Conservation (phyloP, 495 filamentous ascomycete genomes). For the Friedmanniomyces endolithicus region DNA sequence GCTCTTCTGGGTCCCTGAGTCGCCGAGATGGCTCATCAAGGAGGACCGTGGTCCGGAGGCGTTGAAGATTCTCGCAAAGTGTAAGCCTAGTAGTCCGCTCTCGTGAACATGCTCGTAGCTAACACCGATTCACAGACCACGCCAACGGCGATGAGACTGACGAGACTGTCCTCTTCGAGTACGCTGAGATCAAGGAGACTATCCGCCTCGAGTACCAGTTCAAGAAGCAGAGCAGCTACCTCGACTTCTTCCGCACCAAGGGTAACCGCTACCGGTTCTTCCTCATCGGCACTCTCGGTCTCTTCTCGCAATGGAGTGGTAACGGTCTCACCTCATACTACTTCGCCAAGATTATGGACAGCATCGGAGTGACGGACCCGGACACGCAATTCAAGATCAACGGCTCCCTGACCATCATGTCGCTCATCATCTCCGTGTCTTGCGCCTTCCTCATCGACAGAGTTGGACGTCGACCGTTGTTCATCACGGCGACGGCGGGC, state of each 20-base stretch:
- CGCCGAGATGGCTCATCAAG: slow-evolving; percentile 17
- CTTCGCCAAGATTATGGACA: slow-evolving; percentile 43
- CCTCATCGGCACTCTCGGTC: slow-evolving; percentile 46
- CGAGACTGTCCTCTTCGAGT: slow-evolving; percentile 50
- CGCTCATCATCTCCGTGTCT: slow-evolving; percentile 11
- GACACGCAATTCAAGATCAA: slow-evolving; percentile 10
- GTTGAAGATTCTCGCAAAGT: slow-evolving; percentile 18
- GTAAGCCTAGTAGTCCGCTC: background rate
- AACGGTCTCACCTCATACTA: slow-evolving; percentile 54
- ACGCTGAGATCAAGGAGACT: slow-evolving; percentile 29
- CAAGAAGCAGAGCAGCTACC: slow-evolving; percentile 30
- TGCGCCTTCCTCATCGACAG: slow-evolving; percentile 13
- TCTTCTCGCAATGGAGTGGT: slow-evolving; percentile 59
- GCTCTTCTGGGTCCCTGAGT: slow-evolving; percentile 32
- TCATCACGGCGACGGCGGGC: slow-evolving; percentile 10
- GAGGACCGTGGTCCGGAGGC: slow-evolving; percentile 19
- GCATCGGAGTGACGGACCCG: slow-evolving; percentile 38
- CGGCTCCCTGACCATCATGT: slow-evolving; percentile 6
- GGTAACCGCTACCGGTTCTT: slow-evolving; percentile 54
- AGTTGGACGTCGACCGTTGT: slow-evolving; percentile 14
- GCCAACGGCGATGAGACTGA: slow-evolving; percentile 43
- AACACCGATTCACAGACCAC: slow-evolving; percentile 27
- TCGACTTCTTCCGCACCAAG: slow-evolving; percentile 52
- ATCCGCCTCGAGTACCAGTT: slow-evolving; percentile 30
- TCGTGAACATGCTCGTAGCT: background rate